Base-by-base conservation (phyloP, 2,329 filamentous ascomycete genomes). In the Penicillium sp. region DNA sequence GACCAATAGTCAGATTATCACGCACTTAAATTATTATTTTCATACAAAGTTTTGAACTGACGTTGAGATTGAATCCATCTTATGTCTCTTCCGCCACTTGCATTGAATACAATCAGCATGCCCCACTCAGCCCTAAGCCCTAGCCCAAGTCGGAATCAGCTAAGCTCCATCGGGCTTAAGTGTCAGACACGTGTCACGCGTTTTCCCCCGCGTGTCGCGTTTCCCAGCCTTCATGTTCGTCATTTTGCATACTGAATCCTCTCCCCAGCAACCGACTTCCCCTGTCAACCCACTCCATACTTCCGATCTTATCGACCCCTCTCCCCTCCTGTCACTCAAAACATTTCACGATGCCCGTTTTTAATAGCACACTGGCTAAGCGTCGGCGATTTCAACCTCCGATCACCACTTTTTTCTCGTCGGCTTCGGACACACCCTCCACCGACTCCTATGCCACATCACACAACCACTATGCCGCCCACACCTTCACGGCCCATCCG, bases 341-440 rank as follows among this genome's bases (percentile, higher is more conserved):
- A n/a, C 30, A 32, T 33, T 41, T 16, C 16, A 31, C 35, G 13
- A 39, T 44, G 35, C 16, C 45, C 15, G 29, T 28, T 26, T 33
- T 38, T 23, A 50, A 49, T 36, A 44, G 30, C 37, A 50, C 51
- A 26, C 40, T 56, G 18, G 62, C 65, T 20, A 70, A 70, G 49
- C 64, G 65, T 39, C 61, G 67, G 36, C 66, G 66, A 45, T 70
- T 68, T 52, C 65, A 67, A 54, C 54, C 61, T n/a, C 61, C 67
- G 4, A 66, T 68, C 40, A 67, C 65, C 16, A 56, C 48, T 15
- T 68, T 59, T 52, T 67, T 67, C 44, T 33, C 60, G 17, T 37
- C 52, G 22, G 37, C 50, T 16, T 48, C 46, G 28, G 39, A 39
- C 4, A 37, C 38, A 30, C 39, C 42, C 11, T 27, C 39, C 11